Base-by-base conservation (phyloP, 2,329 filamentous ascomycete genomes). In the Phialophora tarda region DNA sequence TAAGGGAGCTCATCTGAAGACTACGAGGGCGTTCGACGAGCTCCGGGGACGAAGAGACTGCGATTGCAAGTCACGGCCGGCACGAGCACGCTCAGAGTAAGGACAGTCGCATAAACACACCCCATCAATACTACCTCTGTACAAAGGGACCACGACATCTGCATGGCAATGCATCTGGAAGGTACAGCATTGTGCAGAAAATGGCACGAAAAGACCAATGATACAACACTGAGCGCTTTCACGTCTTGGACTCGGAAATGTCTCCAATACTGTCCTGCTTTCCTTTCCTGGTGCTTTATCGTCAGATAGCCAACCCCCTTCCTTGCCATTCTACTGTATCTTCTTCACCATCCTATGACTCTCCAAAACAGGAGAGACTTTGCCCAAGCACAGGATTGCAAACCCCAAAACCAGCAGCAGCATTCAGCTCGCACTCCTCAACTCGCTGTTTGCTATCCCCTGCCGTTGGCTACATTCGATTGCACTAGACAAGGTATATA, bases 121-220 rank as follows among this genome's bases (percentile, higher is more conserved):
- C 28, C 26, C 30, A 62, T 34, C 38, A 56, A 11, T n/a, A 62
- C 62, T 60, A 68, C 58, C 23, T 51, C 60, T 63, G 63, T 69
- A 69, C 62, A 68, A 69, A 66, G 53, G 65, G 38, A 53, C 59
- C 34, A 68, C 57, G 47, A 68, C 59, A 53, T 48, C 59, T 57
- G 57, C 59, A 70, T 41, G 51, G 41, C 50, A 55, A 60, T 41
- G 23, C 59, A 30, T 10, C 28, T 24, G 10, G 21, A 48, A 55
- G 30, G 28, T 34, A n/a, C 17, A 30, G 24, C 26, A 30, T 55
- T 24, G 26, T 53, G 4, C 24, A 21, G 14, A 11, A 8, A 55
- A 55, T 30, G 53, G 26, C 24, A 11, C 21, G 48, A 51, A 17
- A 51, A 51, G 24, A 51, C 48, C 48, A 51, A 48, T 48, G 21